Evolutionary conservation across 352 stramenopile species (phyloP).

Genomic region (Phytophthora palmivora): DNA sequence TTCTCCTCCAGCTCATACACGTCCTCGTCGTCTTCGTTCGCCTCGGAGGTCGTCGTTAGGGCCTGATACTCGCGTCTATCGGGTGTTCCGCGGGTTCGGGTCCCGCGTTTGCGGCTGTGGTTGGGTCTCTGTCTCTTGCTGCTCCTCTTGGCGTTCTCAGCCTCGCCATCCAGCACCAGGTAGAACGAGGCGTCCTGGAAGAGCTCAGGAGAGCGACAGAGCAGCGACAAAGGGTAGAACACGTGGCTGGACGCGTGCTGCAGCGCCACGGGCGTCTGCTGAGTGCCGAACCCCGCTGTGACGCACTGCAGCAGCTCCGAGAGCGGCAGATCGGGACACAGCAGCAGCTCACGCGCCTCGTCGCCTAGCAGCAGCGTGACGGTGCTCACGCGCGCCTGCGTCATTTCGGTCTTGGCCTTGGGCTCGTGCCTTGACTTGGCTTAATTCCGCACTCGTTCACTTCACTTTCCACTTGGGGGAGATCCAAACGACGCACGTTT

Average conservation of each 20-base stretch:
- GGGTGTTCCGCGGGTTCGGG: constrained; percentile 19
- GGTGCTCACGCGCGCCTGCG: constrained; percentile 40
- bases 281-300: constrained; percentile 46
- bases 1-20: constrained; percentile 23
- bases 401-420: constrained; percentile 20
- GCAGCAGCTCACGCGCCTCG: constrained; percentile 44
- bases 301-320: constrained; percentile 65
- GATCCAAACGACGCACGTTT: constrained; percentile 15
- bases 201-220: constrained; percentile 54
- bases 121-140: constrained; percentile 12
- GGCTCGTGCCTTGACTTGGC: constrained; percentile 1
- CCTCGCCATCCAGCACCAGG: constrained; percentile 43
- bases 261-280: constrained; percentile 31
- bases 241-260: constrained; percentile 40
- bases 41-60: constrained; percentile 32
- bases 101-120: constrained; percentile 25
- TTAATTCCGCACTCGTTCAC: constrained; percentile 13
- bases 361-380: constrained; percentile 48
- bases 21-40: constrained; percentile 36
- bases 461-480: constrained; percentile 23
- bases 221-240: constrained; percentile 76
- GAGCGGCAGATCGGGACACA: constrained; percentile 45
- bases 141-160: constrained; percentile 1
- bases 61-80: constrained; percentile 19
- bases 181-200: constrained; percentile 62